Base-by-base conservation (phyloP, 2,329 filamentous ascomycete genomes). In the Pyricularia pennisetigena region DNA sequence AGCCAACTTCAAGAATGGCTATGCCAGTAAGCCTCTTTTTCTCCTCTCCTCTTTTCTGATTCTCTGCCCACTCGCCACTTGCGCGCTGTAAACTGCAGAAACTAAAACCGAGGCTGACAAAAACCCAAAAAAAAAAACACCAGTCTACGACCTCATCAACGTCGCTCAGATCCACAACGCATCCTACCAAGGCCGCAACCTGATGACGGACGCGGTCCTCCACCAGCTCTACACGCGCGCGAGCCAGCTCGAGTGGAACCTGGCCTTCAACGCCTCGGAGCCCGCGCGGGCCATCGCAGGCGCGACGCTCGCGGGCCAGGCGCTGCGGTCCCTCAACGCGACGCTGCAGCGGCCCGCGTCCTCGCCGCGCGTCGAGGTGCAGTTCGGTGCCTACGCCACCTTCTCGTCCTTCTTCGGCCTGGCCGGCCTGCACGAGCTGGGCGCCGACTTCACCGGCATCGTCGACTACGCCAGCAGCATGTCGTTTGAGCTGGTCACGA, bases 391-490 rank as follows among this genome's bases (percentile, higher is more conserved):
- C 71, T 89, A 89, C 75, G 85, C 79, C 68, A 82, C 83, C 68
- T 88, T 89, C 78, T 81, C 86, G 74, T 82, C 86, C 68, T 88
- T 89, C 79, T 89, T 89, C 74, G 86, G 86, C 8, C 81, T 88
- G 23, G 79, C 85, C 6, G 76, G 82, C 70, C 81, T 89, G 68
- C 79, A 80, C 6, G 74, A 78, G 14, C 83, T 79, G 1, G 85
- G 82, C 69, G 72, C 79, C 0, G 80, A 91, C 76, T 97, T 97
- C 81, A 88, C 81, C 69, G 91, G 91, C 68, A 81, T 97, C 14
- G 88, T 90, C n/a, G 89, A 93, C 79, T 97, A 97, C 74, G 93
- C 93, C 5, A 90, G 89, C 2, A 88, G 88, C 71, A 92, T 97
- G 86, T 83, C 83, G 6, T 94, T 96, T 76, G 94, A 97, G 81